Conservation (phyloP, 2,329 filamentous ascomycete species). For the Cladophialophora carrionii region DNA sequence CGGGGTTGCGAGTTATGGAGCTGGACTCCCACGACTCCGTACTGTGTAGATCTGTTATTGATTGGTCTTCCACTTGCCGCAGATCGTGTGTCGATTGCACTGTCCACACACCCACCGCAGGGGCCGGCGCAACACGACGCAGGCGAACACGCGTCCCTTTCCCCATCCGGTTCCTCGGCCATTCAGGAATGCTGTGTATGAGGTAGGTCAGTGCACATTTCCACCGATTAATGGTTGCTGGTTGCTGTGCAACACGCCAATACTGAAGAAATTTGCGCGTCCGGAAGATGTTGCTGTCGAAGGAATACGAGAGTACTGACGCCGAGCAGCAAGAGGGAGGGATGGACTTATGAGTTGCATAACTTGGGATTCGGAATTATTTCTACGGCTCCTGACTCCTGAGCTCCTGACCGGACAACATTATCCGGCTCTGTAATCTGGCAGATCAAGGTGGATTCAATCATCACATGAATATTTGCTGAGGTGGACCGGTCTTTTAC, state of each 20-base stretch:
- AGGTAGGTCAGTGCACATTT: background rate
- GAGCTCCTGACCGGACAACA: background rate
- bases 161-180: conserved; percentile 6
- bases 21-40: background rate
- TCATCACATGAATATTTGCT: background rate
- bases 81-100: background rate
- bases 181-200: background rate
- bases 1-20: background rate
- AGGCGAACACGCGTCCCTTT: conserved; percentile 27
- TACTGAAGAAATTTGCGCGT: background rate
- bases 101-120: conserved; percentile 13
- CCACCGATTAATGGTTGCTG: background rate
- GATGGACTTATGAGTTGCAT: background rate
- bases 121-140: conserved; percentile 15
- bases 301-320: background rate
- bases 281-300: background rate
- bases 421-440: conserved; percentile 2
- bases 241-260: background rate
- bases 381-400: conserved; percentile 1
- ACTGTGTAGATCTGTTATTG: background rate
- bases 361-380: background rate
- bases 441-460: background rate
- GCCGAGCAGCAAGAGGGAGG: background rate
- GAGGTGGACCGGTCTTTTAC: background rate
- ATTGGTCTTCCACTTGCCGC: background rate